Base-by-base conservation (phyloP, 768 basidiomycete genomes). In the Flagelloscypha sp. region DNA sequence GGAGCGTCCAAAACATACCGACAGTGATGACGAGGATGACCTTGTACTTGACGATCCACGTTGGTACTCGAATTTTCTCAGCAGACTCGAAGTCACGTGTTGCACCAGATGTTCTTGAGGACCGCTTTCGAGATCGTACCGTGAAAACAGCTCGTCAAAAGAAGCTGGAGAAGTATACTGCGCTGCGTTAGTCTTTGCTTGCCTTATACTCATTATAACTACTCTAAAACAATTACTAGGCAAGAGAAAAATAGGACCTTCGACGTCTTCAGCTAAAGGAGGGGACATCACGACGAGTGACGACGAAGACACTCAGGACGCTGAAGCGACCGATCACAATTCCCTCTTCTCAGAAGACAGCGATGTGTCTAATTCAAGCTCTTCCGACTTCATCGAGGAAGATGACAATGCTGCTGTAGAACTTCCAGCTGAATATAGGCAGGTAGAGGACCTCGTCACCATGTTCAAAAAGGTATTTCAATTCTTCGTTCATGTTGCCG, bases 391-490 rank as follows among this genome's bases (percentile, higher is more conserved):
- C 22, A 84, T 85, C 41, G 78, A 86, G 21, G 75, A 85, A 24
- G 83, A 87, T 42, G 76, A 80, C 40, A 63, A 53, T 6, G 53
- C 40, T 17, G 60, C 49, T 0, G 48, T 53, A 3, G 55, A 70
- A 13, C 64, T 88, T n/a, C 87, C 86, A 7, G 65, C 66, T 34
- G 74, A 81, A 47, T 94, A 87, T 59, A 89, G 85, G 55, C 78
- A 84, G 77, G 71, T 72, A 36, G 77, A 88, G 50, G 82, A 86
- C 47, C 63, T 84, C 13, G 61, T 72, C 10, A 72, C 82, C 43
- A 84, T 89, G 42, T 88, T 89, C 71, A 90, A 89, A 59, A 79
- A 83, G 24, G 68, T 90, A 28, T 89, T 86, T 45, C 89, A 94
- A 50, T 71, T 90, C 19, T 84, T 90, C 44, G 84, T 90, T 9